Conservation (phyloP, 345 rosid species). For the Syzygium jambos region DNA sequence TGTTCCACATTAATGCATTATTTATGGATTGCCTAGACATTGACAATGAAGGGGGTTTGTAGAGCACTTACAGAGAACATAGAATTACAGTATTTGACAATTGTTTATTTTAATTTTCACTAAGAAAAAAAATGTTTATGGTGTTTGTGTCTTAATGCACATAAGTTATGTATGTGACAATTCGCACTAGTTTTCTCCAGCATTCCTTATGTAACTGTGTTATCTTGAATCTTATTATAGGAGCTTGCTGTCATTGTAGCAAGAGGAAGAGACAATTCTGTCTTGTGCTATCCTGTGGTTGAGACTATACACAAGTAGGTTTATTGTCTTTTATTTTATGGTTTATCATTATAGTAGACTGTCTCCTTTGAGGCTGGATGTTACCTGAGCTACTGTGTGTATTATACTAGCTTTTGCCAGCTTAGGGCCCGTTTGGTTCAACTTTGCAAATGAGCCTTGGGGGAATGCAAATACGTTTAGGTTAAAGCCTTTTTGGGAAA, state of each 20-base stretch:
- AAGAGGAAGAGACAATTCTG: slow-evolving; percentile 80
- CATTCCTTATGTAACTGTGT: neutral
- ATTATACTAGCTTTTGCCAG: neutral
- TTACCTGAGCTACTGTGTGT: neutral
- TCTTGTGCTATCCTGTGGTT: slow-evolving; percentile 82
- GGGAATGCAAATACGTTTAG: too few species aligned
- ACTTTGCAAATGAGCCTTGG: too few species aligned
- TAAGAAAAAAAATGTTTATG: neutral
- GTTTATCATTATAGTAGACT: neutral
- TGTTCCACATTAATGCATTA: neutral
- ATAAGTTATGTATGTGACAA: neutral
- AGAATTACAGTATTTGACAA: neutral
- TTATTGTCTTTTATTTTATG: neutral
- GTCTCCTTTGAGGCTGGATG: neutral
- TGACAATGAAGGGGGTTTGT: neutral
- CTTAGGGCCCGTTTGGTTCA: too few species aligned
- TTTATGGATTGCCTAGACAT: neutral
- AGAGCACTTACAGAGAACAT: neutral
- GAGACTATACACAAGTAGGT: slow-evolving; percentile 89
- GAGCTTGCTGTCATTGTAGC: slow-evolving; percentile 95
- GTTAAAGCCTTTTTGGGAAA: too few species aligned
- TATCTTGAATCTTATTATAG: slow-evolving; percentile 13
- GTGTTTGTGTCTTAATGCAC: neutral
- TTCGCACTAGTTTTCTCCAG: neutral
- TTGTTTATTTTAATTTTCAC: neutral